These are phyloP conservation scores for Cicer judaicum DNA, from an alignment of 306 rosid genomes.

Conservation along the genomic window DNA sequence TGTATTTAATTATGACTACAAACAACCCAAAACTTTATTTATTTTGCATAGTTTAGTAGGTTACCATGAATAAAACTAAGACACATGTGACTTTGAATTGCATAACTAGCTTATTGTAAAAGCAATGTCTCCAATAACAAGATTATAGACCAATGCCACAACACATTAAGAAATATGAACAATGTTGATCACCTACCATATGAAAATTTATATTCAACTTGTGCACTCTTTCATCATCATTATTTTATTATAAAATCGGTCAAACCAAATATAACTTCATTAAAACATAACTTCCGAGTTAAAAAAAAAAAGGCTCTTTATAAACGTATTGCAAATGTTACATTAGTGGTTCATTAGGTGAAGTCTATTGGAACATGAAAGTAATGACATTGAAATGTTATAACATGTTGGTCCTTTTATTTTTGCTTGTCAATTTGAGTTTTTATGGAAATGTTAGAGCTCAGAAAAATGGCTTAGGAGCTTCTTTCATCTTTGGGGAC, in stretches of 20 bases:
- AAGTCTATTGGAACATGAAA: constrained; percentile 29
- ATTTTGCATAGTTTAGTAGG: constrained; percentile 33
- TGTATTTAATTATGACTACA: constrained; percentile 32
- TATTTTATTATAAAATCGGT: constrained; percentile 36
- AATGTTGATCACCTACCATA: constrained; percentile 72
- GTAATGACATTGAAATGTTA: constrained; percentile 50
- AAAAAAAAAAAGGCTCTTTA: constrained; percentile 36
- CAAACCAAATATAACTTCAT: constrained; percentile 69
- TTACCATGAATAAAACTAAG: constrained; percentile 32
- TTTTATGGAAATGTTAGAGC: constrained; percentile 50
- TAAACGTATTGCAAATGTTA: constrained; percentile 39
- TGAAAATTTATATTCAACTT: constrained; percentile 43
- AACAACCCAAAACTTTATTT: constrained; percentile 17
- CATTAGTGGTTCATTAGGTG: constrained; percentile 32
- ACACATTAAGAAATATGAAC: constrained; percentile 43
- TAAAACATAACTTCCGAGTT: constrained; percentile 55
- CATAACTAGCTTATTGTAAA: constrained; percentile 38
- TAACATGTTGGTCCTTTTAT: constrained; percentile 39
- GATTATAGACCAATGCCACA: constrained; percentile 6
- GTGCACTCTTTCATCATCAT: background rate
- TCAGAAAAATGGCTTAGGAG: constrained; percentile 58
- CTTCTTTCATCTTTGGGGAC: constrained; percentile 93
- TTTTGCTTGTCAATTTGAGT: constrained; percentile 41
- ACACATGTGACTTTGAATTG: constrained; percentile 4
- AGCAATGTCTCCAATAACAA: constrained; percentile 38